These are phyloP conservation scores for Cyclospora cayetanensis DNA, from an alignment of 169 alveolate genomes.

Conservation along the genomic window DNA sequence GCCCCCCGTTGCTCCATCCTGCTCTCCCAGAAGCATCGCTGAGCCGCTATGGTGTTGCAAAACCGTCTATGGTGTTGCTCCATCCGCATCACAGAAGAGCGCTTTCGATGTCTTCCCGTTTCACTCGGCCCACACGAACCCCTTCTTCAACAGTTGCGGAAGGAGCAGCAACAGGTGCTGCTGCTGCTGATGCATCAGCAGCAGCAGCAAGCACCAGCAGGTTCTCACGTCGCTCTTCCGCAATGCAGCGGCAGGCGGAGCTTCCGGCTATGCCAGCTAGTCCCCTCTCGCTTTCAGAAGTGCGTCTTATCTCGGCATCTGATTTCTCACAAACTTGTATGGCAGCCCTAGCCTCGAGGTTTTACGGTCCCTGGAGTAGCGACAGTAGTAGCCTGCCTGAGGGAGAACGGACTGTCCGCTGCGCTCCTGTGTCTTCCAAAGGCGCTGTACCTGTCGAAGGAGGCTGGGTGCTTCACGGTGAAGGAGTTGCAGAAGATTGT, in stretches of 20 bases:
- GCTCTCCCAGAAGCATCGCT: not conserved
- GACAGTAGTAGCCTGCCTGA: no score
- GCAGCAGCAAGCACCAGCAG: not conserved
- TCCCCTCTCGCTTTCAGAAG: not conserved
- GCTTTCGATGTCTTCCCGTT: not conserved
- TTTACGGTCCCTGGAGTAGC: no score
- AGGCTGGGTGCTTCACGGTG: conserved; percentile 85
- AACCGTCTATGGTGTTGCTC: not conserved
- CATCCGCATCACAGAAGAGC: not conserved
- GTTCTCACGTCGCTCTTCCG: not conserved
- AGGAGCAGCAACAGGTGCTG: not conserved
- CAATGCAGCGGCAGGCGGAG: conserved; percentile 8
- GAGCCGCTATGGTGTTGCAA: not conserved
- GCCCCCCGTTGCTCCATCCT: no score
- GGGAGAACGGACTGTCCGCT: no score
- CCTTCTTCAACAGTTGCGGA: not conserved
- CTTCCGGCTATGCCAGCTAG: no score
- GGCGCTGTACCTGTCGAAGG: conserved; percentile 88
- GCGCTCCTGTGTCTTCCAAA: conserved; percentile 64
- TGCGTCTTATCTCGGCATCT: no score
- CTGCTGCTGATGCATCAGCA: not conserved
- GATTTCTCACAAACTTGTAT: no score
- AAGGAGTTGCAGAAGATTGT: conserved; percentile 82
- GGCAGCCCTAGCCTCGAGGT: no score
- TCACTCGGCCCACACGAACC: not conserved